Evolutionary conservation across 257 asterid genomes (phyloP).

Genomic region (Fraxinus excelsior): DNA sequence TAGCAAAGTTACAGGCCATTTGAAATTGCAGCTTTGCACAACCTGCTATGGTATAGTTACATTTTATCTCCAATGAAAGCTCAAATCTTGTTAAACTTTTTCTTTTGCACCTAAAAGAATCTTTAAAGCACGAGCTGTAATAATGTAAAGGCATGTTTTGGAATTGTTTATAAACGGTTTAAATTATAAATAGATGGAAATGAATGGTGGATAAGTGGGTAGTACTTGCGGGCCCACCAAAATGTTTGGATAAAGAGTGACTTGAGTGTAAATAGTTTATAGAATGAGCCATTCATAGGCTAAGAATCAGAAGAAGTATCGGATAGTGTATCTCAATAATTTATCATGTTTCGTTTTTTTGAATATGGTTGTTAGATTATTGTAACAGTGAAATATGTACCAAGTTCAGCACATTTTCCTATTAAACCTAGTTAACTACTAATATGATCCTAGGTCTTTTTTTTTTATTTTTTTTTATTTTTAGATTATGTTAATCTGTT

Average conservation of each 20-base stretch:
- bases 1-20: constrained; percentile 12
- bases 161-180: too few relatives aligned
- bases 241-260: too few relatives aligned
- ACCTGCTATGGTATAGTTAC: neutral
- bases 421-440: neutral
- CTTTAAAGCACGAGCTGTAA: neutral
- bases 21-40: constrained; percentile 3
- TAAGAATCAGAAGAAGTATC: neutral
- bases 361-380: neutral
- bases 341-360: neutral
- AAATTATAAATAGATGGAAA: too few relatives aligned
- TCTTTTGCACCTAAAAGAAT: neutral
- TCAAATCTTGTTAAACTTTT: neutral
- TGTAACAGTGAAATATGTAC: neutral
- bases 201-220: too few relatives aligned
- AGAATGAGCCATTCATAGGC: too few relatives aligned
- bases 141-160: neutral
- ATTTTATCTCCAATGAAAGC: neutral
- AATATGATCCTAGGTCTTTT: neutral
- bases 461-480: neutral
- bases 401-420: neutral
- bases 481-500: neutral
- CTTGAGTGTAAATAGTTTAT: too few relatives aligned
- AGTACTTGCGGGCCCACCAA: too few relatives aligned
- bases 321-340: neutral